Percentiles rank a stretch among this genome's conserved stretches.
phyloP scores from a whole-genome alignment of 352 stramenopile species.

The Nothophytophthora sp. region DNA sequence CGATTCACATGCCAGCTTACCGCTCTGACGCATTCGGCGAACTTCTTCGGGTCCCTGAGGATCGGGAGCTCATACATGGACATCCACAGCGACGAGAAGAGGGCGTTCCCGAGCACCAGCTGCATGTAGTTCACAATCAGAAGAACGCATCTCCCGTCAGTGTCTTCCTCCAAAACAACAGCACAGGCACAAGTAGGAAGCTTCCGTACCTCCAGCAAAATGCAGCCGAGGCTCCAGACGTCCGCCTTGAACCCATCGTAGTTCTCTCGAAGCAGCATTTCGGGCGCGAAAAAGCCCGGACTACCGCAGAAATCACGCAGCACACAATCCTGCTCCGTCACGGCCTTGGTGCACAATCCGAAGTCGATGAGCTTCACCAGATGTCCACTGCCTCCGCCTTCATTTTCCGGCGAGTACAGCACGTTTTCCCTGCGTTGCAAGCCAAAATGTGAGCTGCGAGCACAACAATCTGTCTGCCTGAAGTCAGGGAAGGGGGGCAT shows the following conservation, averaged over 20 bases:
- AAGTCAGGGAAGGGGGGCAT: not conserved
- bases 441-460: not conserved
- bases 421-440: conserved; percentile 75
- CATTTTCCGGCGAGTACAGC: conserved; percentile 41
- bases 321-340: conserved; percentile 27
- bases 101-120: conserved; percentile 72
- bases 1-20: conserved; percentile 21
- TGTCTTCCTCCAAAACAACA: not conserved
- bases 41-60: conserved; percentile 62
- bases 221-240: conserved; percentile 86
- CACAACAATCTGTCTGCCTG: not conserved
- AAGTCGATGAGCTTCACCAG: conserved; percentile 84
- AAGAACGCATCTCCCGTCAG: not conserved
- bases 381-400: conserved; percentile 7
- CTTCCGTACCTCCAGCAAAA: conserved; percentile 69
- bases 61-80: conserved; percentile 74
- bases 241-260: conserved; percentile 83
- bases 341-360: conserved; percentile 63
- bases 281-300: conserved; percentile 85
- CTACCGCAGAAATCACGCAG: conserved; percentile 82
- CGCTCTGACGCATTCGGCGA: conserved; percentile 36
- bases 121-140: conserved; percentile 16
- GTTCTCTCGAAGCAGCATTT: conserved; percentile 62
- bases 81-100: conserved; percentile 90
- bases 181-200: not conserved